Evolutionary conservation across 305 asterid species (phyloP).

Genomic region (Ruellia speciosa): DNA sequence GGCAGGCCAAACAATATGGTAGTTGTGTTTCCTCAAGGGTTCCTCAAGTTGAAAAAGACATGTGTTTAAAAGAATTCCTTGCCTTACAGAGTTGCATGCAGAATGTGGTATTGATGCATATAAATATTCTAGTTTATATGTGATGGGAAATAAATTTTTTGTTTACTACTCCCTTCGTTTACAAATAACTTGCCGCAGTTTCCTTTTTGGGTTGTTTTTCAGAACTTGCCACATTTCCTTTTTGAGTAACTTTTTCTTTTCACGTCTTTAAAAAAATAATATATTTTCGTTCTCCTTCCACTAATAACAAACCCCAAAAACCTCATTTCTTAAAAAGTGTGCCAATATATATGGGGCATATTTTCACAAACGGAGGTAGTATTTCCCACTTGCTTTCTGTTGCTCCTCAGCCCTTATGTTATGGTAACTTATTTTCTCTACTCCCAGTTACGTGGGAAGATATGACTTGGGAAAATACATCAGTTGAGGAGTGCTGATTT

Average conservation of each 20-base stretch:
- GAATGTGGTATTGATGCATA: conserved; percentile 47
- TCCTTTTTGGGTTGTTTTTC: too few species aligned
- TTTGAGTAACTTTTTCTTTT: too few species aligned
- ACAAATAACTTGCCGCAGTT: too few species aligned
- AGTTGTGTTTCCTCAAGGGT: conserved; percentile 73
- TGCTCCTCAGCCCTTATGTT: conserved; percentile 10
- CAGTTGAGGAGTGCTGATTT: conserved; percentile 19
- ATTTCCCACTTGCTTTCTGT: conserved; percentile 9
- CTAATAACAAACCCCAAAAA: too few species aligned
- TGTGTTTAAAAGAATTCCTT: conserved; percentile 74
- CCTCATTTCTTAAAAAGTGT: too few species aligned
- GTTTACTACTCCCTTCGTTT: too few species aligned
- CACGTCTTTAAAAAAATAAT: too few species aligned
- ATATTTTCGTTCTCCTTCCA: too few species aligned
- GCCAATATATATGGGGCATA: too few species aligned
- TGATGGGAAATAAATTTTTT: conserved; percentile 14
- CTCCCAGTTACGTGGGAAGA: conserved; percentile 55
- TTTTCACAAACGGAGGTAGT: too few species aligned
- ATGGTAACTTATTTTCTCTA: conserved; percentile 9
- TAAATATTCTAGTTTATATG: conserved; percentile 5
- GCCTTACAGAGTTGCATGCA: conserved; percentile 69
- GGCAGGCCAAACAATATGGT: conserved; percentile 77
- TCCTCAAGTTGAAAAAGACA: conserved; percentile 73
- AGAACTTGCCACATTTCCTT: too few species aligned
- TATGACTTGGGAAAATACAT: conserved; percentile 27